Conservation (phyloP, 2,329 filamentous ascomycete genomes). For the Diaporthe destruens region DNA sequence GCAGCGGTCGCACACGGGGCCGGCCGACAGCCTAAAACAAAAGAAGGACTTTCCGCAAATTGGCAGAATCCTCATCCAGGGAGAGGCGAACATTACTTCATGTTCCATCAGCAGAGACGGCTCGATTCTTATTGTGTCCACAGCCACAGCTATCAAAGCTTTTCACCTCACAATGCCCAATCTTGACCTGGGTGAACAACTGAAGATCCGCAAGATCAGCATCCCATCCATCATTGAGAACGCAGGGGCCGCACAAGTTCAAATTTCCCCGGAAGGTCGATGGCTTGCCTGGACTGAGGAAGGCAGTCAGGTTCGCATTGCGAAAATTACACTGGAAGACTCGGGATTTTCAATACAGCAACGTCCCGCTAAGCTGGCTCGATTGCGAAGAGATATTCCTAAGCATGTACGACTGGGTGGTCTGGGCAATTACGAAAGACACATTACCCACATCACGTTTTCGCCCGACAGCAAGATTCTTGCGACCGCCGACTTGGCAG, state of each 20-base stretch:
- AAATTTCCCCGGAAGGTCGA: conserved; percentile 76
- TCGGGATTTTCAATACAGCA: conserved; percentile 55
- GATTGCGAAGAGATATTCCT: conserved; percentile 66
- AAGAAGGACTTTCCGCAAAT: conserved; percentile 74
- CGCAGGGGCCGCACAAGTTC: conserved; percentile 76
- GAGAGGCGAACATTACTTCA: conserved; percentile 86
- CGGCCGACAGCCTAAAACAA: conserved; percentile 45
- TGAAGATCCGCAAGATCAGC: conserved; percentile 79
- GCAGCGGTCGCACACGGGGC: conserved; percentile 59
- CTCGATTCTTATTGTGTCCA: conserved; percentile 78
- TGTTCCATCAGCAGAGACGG: conserved; percentile 77
- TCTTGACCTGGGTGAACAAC: conserved; percentile 64
- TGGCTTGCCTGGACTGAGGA: conserved; percentile 77
- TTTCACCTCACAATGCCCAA: conserved; percentile 73
- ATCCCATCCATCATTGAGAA: conserved; percentile 68
- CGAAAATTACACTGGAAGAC: conserved; percentile 58
- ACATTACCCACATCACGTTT: conserved; percentile 80
- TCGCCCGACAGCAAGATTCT: conserved; percentile 84
- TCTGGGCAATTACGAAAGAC: conserved; percentile 81
- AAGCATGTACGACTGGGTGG: conserved; percentile 72
- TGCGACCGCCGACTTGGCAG: conserved; percentile 83
- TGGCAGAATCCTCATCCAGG: conserved; percentile 75
- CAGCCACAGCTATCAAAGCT: conserved; percentile 79
- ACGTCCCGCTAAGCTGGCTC: conserved; percentile 61
- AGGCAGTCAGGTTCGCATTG: conserved; percentile 69